Conservation (phyloP, 345 rosid genomes). For the Arabis alpina region DNA sequence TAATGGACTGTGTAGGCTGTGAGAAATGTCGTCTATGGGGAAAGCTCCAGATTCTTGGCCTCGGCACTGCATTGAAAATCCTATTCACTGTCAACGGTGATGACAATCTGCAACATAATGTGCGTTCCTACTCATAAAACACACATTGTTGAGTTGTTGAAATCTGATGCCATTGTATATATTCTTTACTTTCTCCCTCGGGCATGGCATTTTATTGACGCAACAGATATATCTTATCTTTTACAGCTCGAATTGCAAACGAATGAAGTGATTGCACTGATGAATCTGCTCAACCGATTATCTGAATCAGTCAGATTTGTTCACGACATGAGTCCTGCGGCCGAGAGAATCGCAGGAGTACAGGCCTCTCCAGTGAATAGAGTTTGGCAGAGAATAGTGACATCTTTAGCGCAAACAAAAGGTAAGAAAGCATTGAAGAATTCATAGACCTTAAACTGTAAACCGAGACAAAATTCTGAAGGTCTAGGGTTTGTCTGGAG, state of each 20-base stretch:
- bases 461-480: background rate
- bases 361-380: conserved; percentile 31
- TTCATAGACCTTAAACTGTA: background rate
- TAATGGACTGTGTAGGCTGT: conserved; percentile 98
- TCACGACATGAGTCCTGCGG: conserved; percentile 57
- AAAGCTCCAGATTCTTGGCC: conserved; percentile 95
- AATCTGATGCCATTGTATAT: background rate
- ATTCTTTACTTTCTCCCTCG: too few species aligned
- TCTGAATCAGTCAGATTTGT: conserved; percentile 73
- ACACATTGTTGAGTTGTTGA: background rate
- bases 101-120: conserved; percentile 52
- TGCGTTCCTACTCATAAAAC: conserved; percentile 46
- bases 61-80: conserved; percentile 91
- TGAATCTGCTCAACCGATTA: conserved; percentile 72
- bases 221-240: too few species aligned
- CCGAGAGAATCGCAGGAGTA: conserved; percentile 46
- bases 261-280: conserved; percentile 79
- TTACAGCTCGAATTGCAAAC: conserved; percentile 68
- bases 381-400: conserved; percentile 47
- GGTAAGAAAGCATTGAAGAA: background rate
- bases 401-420: conserved; percentile 40
- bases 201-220: too few species aligned
- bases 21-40: conserved; percentile 99
- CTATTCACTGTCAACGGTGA: conserved; percentile 81
- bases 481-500: background rate